A percentile compares a stretch with the other conserved stretches of the same genome.
Evolutionary conservation across 2,329 filamentous ascomycete genomes (phyloP).

Genomic region (Mycosphaerella sp.): DNA sequence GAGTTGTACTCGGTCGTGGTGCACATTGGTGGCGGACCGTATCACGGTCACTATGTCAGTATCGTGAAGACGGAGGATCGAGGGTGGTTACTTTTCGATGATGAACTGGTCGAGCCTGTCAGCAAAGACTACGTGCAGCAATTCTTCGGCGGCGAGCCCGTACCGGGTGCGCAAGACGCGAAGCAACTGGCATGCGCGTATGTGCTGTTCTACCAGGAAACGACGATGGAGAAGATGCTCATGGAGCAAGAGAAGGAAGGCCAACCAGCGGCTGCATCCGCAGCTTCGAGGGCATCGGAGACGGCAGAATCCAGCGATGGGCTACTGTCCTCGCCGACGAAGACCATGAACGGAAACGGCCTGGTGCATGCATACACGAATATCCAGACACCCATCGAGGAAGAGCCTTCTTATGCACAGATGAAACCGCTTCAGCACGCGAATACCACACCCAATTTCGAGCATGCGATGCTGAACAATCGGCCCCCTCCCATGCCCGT

Average conservation of each 20-base stretch:
- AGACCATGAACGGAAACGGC: slow-evolving; percentile 24
- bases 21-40: slow-evolving; percentile 92
- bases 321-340: slow-evolving; percentile 18
- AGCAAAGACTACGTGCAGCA: slow-evolving; percentile 94
- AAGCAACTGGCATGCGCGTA: slow-evolving; percentile 77
- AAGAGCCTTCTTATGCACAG: slow-evolving; percentile 19
- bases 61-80: slow-evolving; percentile 96
- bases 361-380: slow-evolving; percentile 29
- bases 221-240: slow-evolving; percentile 58
- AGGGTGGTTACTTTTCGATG: slow-evolving; percentile 94
- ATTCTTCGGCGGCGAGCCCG: slow-evolving; percentile 81
- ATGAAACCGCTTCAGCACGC: slow-evolving; percentile 60
- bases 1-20: slow-evolving; percentile 96
- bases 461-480: slow-evolving; percentile 29
- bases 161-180: slow-evolving; percentile 45
- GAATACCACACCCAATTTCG: slow-evolving; percentile 52
- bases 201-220: slow-evolving; percentile 97
- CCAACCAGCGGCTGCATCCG: slow-evolving; percentile 46
- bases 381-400: slow-evolving; percentile 10
- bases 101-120: slow-evolving; percentile 97
- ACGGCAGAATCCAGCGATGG: slow-evolving; percentile 26
- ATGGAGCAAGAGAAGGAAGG: slow-evolving; percentile 81
- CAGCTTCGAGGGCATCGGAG: slow-evolving; percentile 33
- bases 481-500: slow-evolving; percentile 39
- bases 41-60: slow-evolving; percentile 95